These are phyloP conservation scores for Quercus engelmannii DNA, from an alignment of 306 rosid genomes.

Conservation along the genomic window DNA sequence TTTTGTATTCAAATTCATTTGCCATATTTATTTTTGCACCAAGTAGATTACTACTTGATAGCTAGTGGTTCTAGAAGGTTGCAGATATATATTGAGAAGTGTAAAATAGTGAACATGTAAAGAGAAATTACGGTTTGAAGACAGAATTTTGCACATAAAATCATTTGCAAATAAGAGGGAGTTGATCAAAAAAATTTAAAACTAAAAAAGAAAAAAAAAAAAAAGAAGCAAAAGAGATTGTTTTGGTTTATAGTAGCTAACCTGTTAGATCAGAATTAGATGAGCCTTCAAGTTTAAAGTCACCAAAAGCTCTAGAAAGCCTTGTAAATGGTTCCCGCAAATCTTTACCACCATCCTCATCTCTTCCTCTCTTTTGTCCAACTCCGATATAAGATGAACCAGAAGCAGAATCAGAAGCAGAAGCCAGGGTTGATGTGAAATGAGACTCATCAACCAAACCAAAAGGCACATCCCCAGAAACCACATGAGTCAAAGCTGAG, in stretches of 20 bases:
- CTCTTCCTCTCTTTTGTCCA: slow-evolving; percentile 35
- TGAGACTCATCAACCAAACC: not conserved
- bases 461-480: slow-evolving; percentile 21
- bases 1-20: not conserved
- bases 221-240: not conserved
- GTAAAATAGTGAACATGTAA: too few species aligned
- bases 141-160: not conserved
- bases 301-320: not conserved
- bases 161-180: not conserved
- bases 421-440: not conserved
- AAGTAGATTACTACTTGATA: not conserved
- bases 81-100: not conserved
- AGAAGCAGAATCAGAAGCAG: slow-evolving; percentile 18
- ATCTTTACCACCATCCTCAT: slow-evolving; percentile 12
- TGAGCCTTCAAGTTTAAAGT: slow-evolving; percentile 10
- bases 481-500: slow-evolving; percentile 40
- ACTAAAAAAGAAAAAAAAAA: not conserved
- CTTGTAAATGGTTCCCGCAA: not conserved
- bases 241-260: not conserved
- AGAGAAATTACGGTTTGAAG: not conserved
- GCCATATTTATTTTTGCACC: too few species aligned
- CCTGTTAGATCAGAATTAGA: slow-evolving; percentile 23
- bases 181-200: not conserved
- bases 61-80: not conserved
- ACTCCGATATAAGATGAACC: slow-evolving; percentile 23